These are phyloP conservation scores for Paramyrothecium roridum DNA, from an alignment of 2,329 filamentous ascomycete genomes.

Conservation along the genomic window DNA sequence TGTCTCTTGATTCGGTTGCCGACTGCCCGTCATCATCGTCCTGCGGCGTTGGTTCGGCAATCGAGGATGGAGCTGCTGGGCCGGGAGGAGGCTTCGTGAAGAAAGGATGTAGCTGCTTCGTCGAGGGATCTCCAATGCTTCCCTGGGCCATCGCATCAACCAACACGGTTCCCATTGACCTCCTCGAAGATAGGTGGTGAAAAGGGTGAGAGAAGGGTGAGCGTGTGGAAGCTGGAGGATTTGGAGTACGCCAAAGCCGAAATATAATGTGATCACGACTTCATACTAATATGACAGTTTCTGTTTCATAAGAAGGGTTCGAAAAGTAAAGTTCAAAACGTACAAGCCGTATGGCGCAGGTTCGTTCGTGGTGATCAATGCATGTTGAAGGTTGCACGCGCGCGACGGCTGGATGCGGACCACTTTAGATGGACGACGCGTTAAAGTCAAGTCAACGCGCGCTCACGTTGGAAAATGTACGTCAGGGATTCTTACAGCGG, in stretches of 20 bases:
- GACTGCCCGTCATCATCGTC: conserved; percentile 1
- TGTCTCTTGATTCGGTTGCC: conserved; percentile 20
- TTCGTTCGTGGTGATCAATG: not conserved
- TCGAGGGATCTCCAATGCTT: conserved; percentile 26
- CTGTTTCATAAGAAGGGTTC: not conserved
- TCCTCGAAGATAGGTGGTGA: conserved; percentile 7
- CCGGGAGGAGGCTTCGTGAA: conserved; percentile 32
- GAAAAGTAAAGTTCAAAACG: not conserved
- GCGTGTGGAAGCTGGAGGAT: too few relatives aligned
- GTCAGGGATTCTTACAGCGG: not conserved
- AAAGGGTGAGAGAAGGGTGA: not conserved
- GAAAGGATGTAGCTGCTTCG: conserved; percentile 54
- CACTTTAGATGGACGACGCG: not conserved
- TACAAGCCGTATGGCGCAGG: too few relatives aligned
- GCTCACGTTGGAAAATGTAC: not conserved
- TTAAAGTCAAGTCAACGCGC: not conserved
- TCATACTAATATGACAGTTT: not conserved
- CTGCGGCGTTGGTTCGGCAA: not conserved
- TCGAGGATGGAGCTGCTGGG: not conserved
- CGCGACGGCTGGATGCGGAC: not conserved
- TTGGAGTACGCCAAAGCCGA: too few relatives aligned
- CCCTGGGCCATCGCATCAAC: conserved; percentile 42
- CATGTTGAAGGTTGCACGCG: not conserved
- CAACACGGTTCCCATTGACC: conserved; percentile 39
- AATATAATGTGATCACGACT: too few relatives aligned